phyloP scores from a whole-genome alignment of 2,329 filamentous ascomycete genomes.

The Scleromitrula shiraiana region DNA sequence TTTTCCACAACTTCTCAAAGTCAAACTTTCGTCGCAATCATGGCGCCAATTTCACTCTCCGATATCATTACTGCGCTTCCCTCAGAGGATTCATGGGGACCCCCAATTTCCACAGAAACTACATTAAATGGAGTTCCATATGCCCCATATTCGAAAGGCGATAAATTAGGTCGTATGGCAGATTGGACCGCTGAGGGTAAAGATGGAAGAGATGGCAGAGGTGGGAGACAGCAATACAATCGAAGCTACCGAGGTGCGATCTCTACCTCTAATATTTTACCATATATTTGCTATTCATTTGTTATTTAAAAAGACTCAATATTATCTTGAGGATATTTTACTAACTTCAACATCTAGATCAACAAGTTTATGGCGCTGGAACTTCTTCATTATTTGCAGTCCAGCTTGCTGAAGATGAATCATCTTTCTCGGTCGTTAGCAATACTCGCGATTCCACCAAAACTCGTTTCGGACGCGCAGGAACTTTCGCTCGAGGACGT shows the following conservation, averaged over 20 bases:
- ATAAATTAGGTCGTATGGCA: conserved; percentile 98
- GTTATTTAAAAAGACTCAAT: no score
- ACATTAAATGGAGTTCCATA: conserved; percentile 93
- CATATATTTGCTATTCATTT: conserved; percentile 12
- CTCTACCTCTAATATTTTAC: conserved; percentile 10
- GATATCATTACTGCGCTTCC: conserved; percentile 66
- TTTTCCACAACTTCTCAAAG: conserved; percentile 6
- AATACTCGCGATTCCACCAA: conserved; percentile 83
- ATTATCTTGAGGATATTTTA: no score
- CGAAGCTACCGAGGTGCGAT: conserved; percentile 79
- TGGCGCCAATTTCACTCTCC: conserved; percentile 48
- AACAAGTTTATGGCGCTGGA: conserved; percentile 93
- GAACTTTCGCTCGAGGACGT: conserved; percentile 77
- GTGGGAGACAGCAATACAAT: conserved; percentile 82
- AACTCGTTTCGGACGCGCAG: conserved; percentile 80
- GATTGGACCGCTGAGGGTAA: conserved; percentile 95
- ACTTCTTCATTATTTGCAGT: conserved; percentile 82
- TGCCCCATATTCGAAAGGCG: conserved; percentile 95
- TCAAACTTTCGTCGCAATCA: conserved; percentile 28
- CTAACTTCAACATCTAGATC: conserved; percentile 49
- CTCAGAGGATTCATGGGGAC: conserved; percentile 79
- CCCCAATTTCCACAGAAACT: conserved; percentile 71
- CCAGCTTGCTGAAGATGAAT: conserved; percentile 89
- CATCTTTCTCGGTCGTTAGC: conserved; percentile 95
- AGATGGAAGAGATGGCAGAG: conserved; percentile 62